A percentile compares a stretch with the other conserved stretches of the same genome.
phyloP scores from a whole-genome alignment of 192 early-diverging fungal genomes.

The Geosiphon pyriformis region DNA sequence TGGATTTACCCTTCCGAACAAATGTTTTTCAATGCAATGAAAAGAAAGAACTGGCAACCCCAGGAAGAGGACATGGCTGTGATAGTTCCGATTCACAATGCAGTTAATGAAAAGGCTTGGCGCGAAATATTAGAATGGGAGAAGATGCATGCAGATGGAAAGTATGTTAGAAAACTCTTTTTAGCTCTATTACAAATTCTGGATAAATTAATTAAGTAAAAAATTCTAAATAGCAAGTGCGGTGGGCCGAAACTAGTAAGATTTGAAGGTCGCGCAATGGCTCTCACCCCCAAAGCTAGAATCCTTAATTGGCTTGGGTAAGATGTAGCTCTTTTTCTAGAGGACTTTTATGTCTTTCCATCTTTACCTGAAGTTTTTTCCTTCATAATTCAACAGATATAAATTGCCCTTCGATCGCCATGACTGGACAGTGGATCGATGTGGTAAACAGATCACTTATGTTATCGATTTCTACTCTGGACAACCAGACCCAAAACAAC shows the following conservation, averaged over 20 bases:
- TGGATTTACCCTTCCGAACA: constrained; percentile 95
- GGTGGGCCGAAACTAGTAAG: constrained; percentile 63
- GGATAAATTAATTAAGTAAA: no score
- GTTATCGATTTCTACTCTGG: constrained; percentile 92
- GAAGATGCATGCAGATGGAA: constrained; percentile 33
- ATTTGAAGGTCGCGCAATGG: constrained; percentile 69
- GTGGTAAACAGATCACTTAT: constrained; percentile 78
- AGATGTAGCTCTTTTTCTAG: constrained; percentile 7
- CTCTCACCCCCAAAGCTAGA: constrained; percentile 68
- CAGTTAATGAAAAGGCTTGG: constrained; percentile 91
- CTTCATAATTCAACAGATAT: constrained; percentile 44
- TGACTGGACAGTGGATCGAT: constrained; percentile 92
- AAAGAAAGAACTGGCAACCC: constrained; percentile 84
- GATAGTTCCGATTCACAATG: constrained; percentile 91
- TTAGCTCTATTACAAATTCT: no score
- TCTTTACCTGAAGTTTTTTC: background rate
- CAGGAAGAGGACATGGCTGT: constrained; percentile 78
- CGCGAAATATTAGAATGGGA: constrained; percentile 84
- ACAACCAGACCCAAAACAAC: constrained; percentile 41
- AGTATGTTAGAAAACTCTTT: constrained; percentile 42
- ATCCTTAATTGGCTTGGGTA: constrained; percentile 62
- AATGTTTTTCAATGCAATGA: constrained; percentile 96
- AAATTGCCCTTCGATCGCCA: constrained; percentile 87
- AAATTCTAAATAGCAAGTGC: constrained; percentile 53
- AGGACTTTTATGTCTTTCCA: background rate